Evolutionary conservation across 148 eudicot genomes (phyloP).

Genomic region (Drosera capensis): DNA sequence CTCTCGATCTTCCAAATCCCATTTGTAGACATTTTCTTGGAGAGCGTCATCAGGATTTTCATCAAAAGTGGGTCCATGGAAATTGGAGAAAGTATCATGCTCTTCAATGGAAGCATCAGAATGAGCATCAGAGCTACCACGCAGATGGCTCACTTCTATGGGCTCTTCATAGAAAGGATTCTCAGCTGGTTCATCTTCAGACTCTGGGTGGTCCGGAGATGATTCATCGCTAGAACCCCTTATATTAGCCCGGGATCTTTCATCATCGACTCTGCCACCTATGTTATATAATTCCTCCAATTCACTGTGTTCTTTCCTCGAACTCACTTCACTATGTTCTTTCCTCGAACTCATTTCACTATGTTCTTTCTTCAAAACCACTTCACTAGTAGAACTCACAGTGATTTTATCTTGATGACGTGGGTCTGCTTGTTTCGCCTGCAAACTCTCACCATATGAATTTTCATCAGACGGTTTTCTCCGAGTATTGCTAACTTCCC

Average conservation of each 20-base stretch:
- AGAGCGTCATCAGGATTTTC: slow-evolving; percentile 7
- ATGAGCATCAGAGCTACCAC: not conserved
- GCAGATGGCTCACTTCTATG: slow-evolving; percentile 7
- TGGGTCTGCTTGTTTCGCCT: slow-evolving; percentile 13
- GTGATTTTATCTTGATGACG: slow-evolving; percentile 9
- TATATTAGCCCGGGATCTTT: no score
- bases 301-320: no score
- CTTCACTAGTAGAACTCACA: slow-evolving; percentile 8
- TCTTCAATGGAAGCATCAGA: slow-evolving; percentile 12
- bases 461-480: no score
- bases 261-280: no score
- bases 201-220: slow-evolving; percentile 14
- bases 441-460: no score
- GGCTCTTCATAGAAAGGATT: slow-evolving; percentile 22
- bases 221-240: slow-evolving; percentile 16
- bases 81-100: slow-evolving; percentile 8
- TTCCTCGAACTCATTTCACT: slow-evolving; percentile 10
- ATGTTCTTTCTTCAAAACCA: slow-evolving; percentile 5
- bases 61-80: slow-evolving; percentile 7
- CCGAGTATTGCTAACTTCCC: no score
- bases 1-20: slow-evolving; percentile 11
- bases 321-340: slow-evolving; percentile 12
- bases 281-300: no score
- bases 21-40: slow-evolving; percentile 6
- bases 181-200: slow-evolving; percentile 18